phyloP scores from a whole-genome alignment of 345 rosid species.

The Leavenworthia alabamica region DNA sequence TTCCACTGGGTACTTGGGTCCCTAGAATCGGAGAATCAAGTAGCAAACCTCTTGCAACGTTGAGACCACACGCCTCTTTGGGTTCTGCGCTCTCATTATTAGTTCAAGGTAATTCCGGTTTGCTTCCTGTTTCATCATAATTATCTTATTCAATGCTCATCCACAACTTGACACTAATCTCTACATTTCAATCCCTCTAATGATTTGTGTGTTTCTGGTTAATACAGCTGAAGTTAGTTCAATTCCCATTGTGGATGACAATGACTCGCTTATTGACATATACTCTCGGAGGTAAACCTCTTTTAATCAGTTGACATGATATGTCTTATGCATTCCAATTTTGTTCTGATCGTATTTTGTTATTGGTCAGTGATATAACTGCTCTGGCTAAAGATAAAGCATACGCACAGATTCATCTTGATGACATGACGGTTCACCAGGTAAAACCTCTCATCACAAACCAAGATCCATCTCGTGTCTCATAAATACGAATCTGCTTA shows the following conservation, averaged over 20 bases:
- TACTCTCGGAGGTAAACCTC: slow-evolving; percentile 64
- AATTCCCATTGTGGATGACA: slow-evolving; percentile 78
- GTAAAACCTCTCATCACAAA: slow-evolving; percentile 46
- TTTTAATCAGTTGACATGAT: not conserved
- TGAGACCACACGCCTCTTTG: slow-evolving; percentile 68
- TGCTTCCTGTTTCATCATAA: not conserved
- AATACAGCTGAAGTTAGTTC: slow-evolving; percentile 88
- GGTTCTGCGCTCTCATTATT: slow-evolving; percentile 64
- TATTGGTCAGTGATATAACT: slow-evolving; percentile 61
- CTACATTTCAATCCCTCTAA: not conserved
- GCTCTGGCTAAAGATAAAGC: slow-evolving; percentile 88
- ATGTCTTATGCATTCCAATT: not conserved
- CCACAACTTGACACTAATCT: not conserved
- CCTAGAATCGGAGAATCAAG: slow-evolving; percentile 78
- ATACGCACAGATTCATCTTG: slow-evolving; percentile 84
- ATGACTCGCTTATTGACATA: slow-evolving; percentile 72
- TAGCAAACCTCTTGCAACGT: slow-evolving; percentile 51
- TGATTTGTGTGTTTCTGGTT: not conserved
- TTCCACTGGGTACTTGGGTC: slow-evolving; percentile 91
- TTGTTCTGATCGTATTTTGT: slow-evolving; percentile 22
- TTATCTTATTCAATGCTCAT: not conserved
- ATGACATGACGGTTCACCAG: slow-evolving; percentile 86
- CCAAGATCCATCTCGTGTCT: too few relatives aligned
- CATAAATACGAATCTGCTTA: not conserved
- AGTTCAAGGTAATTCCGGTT: slow-evolving; percentile 65